A percentile compares a stretch with the other conserved stretches of the same genome.
Evolutionary conservation across 192 early-diverging fungal species (phyloP).

Genomic region (Rhizophagus sp.): DNA sequence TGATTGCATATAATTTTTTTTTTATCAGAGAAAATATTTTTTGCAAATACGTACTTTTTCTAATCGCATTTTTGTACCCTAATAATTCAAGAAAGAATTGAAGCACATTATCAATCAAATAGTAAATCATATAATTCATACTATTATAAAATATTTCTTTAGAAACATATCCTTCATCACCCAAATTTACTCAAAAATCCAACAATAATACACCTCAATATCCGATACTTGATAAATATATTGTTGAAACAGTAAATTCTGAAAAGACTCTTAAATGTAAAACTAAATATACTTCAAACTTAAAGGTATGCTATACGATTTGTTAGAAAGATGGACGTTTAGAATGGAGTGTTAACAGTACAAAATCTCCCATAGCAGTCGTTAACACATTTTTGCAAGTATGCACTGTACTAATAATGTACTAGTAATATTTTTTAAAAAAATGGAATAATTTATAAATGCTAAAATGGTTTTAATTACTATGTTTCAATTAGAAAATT

Average conservation of each 20-base stretch:
- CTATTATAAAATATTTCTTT: background rate
- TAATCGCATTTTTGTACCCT: too few relatives aligned
- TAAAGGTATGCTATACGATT: background rate
- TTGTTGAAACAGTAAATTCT: background rate
- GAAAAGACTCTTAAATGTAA: background rate
- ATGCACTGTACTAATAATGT: too few relatives aligned
- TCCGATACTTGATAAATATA: background rate
- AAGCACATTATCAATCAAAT: background rate
- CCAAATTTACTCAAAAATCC: background rate
- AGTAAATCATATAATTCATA: background rate
- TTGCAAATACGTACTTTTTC: too few relatives aligned
- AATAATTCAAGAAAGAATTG: too few relatives aligned
- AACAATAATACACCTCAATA: background rate
- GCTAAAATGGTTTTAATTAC: too few relatives aligned
- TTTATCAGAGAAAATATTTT: too few relatives aligned
- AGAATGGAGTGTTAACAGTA: background rate
- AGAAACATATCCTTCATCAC: background rate
- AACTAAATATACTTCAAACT: background rate
- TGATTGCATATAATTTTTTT: too few relatives aligned
- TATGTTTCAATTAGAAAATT: background rate
- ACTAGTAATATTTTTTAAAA: too few relatives aligned
- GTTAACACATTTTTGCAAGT: background rate
- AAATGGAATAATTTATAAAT: too few relatives aligned
- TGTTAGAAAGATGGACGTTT: background rate
- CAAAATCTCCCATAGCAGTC: background rate